Base-by-base conservation (phyloP, 2,329 filamentous ascomycete genomes). In the Microsporum audouinii region DNA sequence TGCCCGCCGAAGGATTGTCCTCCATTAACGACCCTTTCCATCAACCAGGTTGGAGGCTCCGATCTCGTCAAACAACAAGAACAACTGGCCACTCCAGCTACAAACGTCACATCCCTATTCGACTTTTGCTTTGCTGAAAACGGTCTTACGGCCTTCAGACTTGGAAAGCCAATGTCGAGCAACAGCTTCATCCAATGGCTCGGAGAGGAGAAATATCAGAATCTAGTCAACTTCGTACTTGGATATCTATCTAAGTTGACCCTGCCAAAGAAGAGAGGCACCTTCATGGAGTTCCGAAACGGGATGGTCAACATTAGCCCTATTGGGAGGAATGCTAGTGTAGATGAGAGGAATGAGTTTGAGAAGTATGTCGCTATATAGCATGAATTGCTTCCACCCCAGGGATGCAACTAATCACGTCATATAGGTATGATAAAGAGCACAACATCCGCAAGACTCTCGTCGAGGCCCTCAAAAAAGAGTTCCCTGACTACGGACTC, bases 71-170 rank as follows among this genome's bases (percentile, higher is more conserved):
- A 99, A 80, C 94, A 97, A 78, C 90, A 97, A 77, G 94, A 97
- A 77, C 92, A 97, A 79, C 84, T 97, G 64, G 91, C 91, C 73
- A 82, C 84, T 2, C 73, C 82, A 31, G 78, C 82, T 62, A 81
- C 87, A 67, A 74, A 79, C 68, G 92, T 97, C 64, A 91, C 86
- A 59, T 80, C 84, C 64, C 85, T 97, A 70, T 99, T 99, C 80
- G 94, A 99, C 80, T 99, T 89, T 79, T 94, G 88, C 83, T 99
- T 99, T 79, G 81, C 91, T 62, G 94, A 99, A 80, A 99, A 99
- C 78, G 94, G 94, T 8, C 84, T 99, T 67, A 95, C 88, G 1
- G 94, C 92, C 49, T 95, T 83, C 81, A 90, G 91, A 71, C 78
- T 91, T 70, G 94, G 92, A 69, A 76, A 86, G 73, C 81, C 83